Base-by-base conservation (phyloP, 1,284 basidiomycete genomes). In the Golubevia sp. region DNA sequence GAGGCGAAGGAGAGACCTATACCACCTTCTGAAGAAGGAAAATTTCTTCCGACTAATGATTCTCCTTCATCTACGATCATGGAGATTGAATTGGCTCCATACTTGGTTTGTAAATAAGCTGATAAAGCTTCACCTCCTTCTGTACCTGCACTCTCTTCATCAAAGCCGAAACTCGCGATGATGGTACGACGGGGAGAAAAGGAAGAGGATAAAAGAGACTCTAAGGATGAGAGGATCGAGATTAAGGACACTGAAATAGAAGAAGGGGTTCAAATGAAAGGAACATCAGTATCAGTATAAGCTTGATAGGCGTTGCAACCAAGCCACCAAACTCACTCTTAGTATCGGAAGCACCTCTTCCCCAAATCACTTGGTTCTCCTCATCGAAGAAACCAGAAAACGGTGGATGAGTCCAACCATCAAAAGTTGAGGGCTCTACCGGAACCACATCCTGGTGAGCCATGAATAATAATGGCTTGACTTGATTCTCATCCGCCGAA, bases 151-250 rank as follows among this genome's bases (percentile, higher is more conserved):
- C 85, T 78, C 82, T 92, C 91, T 72, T 91, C 91, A 72, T 92
- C 90, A 62, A 88, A 89, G n/a, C 91, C 91, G 57, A 88, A 89
- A 1, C 88, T 87, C 24, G 91, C 84, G 23, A 91, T 85, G 49
- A 91, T 84, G 20, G 70, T 76, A 30, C 85, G 73, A 52, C 68
- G 74, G 3, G 87, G 87, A 64, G 83, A 62, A 71, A 84, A 88
- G 2, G 80, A 85, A 30, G 85, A 83, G 2, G 77, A 68, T 20
- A 87, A 68, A 15, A 88, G 84, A 54, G 83, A 84, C 75, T 88
- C 87, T 11, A 87, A 73, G 0, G 87, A 83, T 5, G 84, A 80
- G 50, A 87, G 77, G 57, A 87, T 84, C 8, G 84, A 85, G 56
- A 86, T 74, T 21, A 87, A 71, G 68, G 84, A 84, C 0, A 70